phyloP scores from a whole-genome alignment of 148 eudicot genomes.

The Camellia japonica region DNA sequence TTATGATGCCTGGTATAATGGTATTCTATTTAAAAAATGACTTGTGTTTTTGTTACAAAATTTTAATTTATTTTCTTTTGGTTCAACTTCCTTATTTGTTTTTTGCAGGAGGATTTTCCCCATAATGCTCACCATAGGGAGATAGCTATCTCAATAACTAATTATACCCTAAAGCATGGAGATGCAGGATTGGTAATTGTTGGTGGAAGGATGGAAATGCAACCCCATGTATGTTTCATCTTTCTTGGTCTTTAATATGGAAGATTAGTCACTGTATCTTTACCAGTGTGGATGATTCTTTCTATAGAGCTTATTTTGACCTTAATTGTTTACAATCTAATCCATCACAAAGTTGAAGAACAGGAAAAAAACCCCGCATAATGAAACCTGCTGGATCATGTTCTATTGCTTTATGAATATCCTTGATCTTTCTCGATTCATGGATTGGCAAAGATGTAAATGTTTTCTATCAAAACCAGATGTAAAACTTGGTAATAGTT shows the following conservation, averaged over 20 bases:
- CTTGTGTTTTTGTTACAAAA: not conserved
- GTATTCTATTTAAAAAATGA: not conserved
- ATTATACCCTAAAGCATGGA: conserved; percentile 94
- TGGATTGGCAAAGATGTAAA: not conserved
- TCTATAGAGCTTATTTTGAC: not conserved
- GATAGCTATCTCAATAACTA: conserved; percentile 78
- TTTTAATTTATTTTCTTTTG: not conserved
- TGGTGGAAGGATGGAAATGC: conserved; percentile 98
- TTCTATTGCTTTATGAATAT: not conserved
- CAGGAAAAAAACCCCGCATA: not conserved
- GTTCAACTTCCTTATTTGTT: not conserved
- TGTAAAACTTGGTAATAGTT: not conserved
- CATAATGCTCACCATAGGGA: conserved; percentile 97
- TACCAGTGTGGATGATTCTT: not conserved
- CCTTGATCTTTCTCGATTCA: not conserved
- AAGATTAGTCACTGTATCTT: not conserved
- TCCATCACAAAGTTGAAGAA: not conserved
- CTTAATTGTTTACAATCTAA: not conserved
- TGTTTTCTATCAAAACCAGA: not conserved
- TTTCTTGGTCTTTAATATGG: conserved; percentile 16
- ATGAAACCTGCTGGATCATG: not conserved
- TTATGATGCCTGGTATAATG: not conserved
- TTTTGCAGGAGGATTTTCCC: conserved; percentile 83
- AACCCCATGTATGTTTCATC: conserved; percentile 68
- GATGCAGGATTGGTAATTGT: conserved; percentile 85